Conservation (phyloP, 208 protist genomes). For the Crithidia fasciculata region DNA sequence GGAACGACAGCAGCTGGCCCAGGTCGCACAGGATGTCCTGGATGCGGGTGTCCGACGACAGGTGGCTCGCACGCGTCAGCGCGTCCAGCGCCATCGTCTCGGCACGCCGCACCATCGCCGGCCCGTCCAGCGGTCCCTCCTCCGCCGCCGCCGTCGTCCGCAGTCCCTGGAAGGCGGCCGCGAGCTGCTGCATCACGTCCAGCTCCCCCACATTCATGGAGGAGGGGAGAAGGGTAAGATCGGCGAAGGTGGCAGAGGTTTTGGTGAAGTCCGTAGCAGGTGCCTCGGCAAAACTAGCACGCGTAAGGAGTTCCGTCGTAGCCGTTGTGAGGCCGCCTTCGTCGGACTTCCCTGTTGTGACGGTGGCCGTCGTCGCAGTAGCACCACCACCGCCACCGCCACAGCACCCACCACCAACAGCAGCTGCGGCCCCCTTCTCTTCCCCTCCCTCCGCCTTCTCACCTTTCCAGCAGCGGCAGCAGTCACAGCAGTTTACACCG, state of each 20-base stretch:
- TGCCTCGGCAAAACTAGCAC: background rate
- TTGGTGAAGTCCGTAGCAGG: background rate
- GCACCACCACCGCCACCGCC: background rate
- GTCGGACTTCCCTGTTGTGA: background rate
- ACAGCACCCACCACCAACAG: background rate
- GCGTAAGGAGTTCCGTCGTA: background rate
- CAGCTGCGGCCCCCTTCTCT: background rate
- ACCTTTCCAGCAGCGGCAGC: slow-evolving; percentile 26
- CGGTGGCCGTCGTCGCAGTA: background rate
- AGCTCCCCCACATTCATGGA: background rate
- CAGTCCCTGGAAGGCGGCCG: slow-evolving; percentile 22
- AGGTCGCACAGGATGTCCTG: slow-evolving; percentile 40
- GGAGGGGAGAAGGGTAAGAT: background rate
- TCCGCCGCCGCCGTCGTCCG: slow-evolving; percentile 1
- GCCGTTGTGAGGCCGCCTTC: background rate
- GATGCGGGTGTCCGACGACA: slow-evolving; percentile 23
- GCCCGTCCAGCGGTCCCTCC: slow-evolving; percentile 8
- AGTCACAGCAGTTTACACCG: slow-evolving; percentile 22
- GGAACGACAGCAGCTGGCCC: slow-evolving; percentile 27
- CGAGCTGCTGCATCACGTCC: slow-evolving; percentile 29
- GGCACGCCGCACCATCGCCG: slow-evolving; percentile 10
- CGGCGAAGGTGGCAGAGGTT: background rate
- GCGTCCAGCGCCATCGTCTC: slow-evolving; percentile 24
- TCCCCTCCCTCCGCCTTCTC: background rate
- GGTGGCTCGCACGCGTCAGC: slow-evolving; percentile 14